Percentiles rank a stretch among this genome's conserved stretches.
Evolutionary conservation across 306 rosid species (phyloP).

Genomic region (Morella rubra): DNA sequence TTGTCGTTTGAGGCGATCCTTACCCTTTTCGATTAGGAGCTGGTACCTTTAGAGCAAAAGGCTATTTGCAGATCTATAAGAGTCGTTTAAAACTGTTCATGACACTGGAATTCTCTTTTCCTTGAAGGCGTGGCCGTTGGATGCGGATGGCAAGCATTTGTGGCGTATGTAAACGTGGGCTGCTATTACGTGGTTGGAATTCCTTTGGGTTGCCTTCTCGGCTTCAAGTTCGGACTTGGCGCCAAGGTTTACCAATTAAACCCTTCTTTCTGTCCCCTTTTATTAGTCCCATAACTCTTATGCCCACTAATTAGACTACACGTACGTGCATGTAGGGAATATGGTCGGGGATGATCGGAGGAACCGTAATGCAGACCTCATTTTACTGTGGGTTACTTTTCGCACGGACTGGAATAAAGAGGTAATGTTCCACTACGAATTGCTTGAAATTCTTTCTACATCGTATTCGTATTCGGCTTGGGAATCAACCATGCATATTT

Average conservation of each 20-base stretch:
- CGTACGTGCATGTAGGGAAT: slow-evolving; percentile 46
- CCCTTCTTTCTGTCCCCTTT: not conserved
- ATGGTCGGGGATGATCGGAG: slow-evolving; percentile 89
- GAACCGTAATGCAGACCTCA: slow-evolving; percentile 62
- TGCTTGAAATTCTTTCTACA: too few relatives aligned
- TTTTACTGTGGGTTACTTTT: slow-evolving; percentile 58
- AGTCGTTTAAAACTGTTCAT: not conserved
- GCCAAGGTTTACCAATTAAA: slow-evolving; percentile 42
- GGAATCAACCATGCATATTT: too few relatives aligned
- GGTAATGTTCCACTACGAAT: slow-evolving; percentile 27
- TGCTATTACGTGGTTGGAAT: slow-evolving; percentile 62
- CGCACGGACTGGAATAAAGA: slow-evolving; percentile 71
- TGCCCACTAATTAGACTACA: not conserved
- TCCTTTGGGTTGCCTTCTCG: slow-evolving; percentile 62
- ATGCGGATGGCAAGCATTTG: slow-evolving; percentile 80
- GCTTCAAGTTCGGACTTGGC: slow-evolving; percentile 62
- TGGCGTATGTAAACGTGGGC: slow-evolving; percentile 70
- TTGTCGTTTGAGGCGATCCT: not conserved
- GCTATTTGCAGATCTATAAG: too few relatives aligned
- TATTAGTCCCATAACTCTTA: not conserved
- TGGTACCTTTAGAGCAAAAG: too few relatives aligned
- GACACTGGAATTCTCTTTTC: not conserved
- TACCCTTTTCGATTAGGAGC: not conserved
- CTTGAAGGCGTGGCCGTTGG: slow-evolving; percentile 74
- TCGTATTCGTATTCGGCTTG: too few relatives aligned